phyloP scores from a whole-genome alignment of 305 asterid species.

The Rubia occidens region DNA sequence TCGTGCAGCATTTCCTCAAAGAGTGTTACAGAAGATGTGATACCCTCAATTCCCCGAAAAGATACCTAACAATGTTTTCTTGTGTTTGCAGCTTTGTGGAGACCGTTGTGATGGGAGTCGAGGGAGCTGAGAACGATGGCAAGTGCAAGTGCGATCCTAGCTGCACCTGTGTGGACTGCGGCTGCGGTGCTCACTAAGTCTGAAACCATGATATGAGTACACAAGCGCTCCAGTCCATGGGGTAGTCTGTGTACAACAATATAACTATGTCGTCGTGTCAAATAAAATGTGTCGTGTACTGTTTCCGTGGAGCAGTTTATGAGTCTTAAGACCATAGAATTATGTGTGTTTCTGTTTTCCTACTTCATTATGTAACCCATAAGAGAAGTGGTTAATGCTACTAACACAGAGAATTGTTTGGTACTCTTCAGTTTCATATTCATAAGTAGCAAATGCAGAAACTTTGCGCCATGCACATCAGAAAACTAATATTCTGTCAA shows the following conservation, averaged over 20 bases:
- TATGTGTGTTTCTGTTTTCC: constrained; percentile 11
- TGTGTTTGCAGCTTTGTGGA: constrained; percentile 37
- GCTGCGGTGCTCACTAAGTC: constrained; percentile 39
- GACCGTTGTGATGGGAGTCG: constrained; percentile 24
- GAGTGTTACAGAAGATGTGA: too few relatives aligned
- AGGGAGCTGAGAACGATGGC: constrained; percentile 40
- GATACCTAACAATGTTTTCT: neutral
- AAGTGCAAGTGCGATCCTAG: constrained; percentile 66
- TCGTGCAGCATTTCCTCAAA: neutral
- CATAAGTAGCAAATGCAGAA: neutral
- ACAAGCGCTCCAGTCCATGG: neutral
- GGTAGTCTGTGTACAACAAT: constrained; percentile 1
- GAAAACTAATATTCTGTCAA: neutral
- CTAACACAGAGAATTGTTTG: neutral
- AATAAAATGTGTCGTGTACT: constrained; percentile 8
- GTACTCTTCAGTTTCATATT: neutral
- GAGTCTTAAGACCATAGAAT: neutral
- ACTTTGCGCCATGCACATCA: neutral
- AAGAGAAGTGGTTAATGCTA: neutral
- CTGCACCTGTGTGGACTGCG: constrained; percentile 55
- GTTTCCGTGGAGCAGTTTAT: neutral
- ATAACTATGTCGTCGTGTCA: neutral
- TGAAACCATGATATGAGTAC: neutral
- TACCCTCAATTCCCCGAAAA: neutral
- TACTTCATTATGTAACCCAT: constrained; percentile 3